Evolutionary conservation across 2,329 filamentous ascomycete genomes (phyloP), one percentile per base, ranked within the genome.

Genomic region (Zymoseptoria ardabiliae): DNA sequence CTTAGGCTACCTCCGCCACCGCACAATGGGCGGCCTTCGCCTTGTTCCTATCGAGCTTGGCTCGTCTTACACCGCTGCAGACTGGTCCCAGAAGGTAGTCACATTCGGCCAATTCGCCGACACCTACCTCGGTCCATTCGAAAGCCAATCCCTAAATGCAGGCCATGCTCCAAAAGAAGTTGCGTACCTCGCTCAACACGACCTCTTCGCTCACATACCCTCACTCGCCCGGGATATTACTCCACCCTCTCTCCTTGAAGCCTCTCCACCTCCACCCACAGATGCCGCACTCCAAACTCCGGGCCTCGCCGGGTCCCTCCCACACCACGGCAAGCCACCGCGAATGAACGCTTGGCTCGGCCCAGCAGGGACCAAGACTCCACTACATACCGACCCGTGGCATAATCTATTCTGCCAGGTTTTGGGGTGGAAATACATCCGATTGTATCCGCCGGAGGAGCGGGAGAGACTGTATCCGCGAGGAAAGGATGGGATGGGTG

Each of bases 301-400:
- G 6, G 68, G 65, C 17, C 57, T 70, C 2, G 35, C 35, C 35
- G n/a, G 13, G 4, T 23, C 20, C 2, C n/a, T 28, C 8, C n/a
- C 22, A 19, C 20, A 53, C 7, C 49, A 55, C 5, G 71, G 78
- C 20, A 71, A 75, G 8, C 80, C 84, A 21, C 90, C 90, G 0
- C 78, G 89, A 50, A 79, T 95, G 19, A 96, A 97, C 73, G 91
- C 90, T 7, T 99, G 94, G 94, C 88, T 97, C 63, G 94, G 94
- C 0, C 94, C 94, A 0, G 79, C 85, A 0, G 86, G 85, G 54
- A 97, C 94, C 0, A 92, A 96, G 63, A 96, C 91, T 0, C 94
- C 94, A 1, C 79, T 97, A 0, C 94, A 99, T 73, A 95, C 91
- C 1, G 94, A 97, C 69, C 90, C 89, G 1, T 95, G 97, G 72